These are phyloP conservation scores for Ogataea kodamae DNA, from an alignment of 805 yeast species.

Conservation along the genomic window DNA sequence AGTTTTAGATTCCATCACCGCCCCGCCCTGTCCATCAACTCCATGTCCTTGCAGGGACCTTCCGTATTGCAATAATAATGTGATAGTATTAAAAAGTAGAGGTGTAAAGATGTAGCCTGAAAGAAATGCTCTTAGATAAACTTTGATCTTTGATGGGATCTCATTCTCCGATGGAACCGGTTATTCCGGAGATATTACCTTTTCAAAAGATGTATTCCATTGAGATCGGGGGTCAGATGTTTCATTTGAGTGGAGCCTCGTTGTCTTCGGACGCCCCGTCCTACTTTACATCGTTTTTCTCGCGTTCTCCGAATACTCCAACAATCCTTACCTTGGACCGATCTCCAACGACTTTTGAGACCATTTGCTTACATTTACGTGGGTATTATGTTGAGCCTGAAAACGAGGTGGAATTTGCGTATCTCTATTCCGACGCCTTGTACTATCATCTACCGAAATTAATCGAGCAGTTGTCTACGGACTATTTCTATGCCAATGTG, in stretches of 20 bases:
- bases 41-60: constrained; percentile 13
- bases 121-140: too few species aligned
- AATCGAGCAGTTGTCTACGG: constrained; percentile 43
- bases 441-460: constrained; percentile 66
- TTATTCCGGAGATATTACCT: constrained; percentile 55
- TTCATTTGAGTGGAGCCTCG: constrained; percentile 77
- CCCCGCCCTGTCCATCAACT: constrained; percentile 19
- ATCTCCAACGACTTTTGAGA: constrained; percentile 63
- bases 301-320: constrained; percentile 33
- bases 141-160: too few species aligned
- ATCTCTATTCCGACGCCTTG: constrained; percentile 63
- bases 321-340: constrained; percentile 66
- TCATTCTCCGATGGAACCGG: constrained; percentile 36
- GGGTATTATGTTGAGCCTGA: constrained; percentile 69
- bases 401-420: constrained; percentile 57
- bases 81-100: constrained; percentile 10
- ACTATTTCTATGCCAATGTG: constrained; percentile 54
- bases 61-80: constrained; percentile 12
- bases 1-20: constrained; percentile 55
- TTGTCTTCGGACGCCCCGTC: constrained; percentile 85
- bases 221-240: constrained; percentile 63
- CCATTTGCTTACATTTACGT: constrained; percentile 69
- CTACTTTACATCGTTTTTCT: constrained; percentile 74
- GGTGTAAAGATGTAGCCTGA: constrained; percentile 7
- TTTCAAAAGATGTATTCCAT: constrained; percentile 66